Percentiles rank a stretch among this genome's conserved stretches.
Conservation (phyloP, 441 rosid genomes). For the Rhodomyrtus psidioides region DNA sequence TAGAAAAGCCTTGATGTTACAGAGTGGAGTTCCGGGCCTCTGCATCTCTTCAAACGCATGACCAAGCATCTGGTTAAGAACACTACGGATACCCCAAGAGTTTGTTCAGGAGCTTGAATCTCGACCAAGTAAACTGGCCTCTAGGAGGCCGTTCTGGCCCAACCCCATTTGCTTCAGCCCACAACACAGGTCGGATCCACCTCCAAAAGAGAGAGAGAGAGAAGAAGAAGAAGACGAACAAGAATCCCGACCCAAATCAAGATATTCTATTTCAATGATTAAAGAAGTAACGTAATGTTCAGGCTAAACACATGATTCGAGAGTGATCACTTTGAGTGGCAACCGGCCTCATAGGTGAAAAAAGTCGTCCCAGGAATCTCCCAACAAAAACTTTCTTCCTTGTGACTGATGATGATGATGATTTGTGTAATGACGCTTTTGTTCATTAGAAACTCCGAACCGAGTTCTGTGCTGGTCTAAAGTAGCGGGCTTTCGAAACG, state of each 20-base stretch:
- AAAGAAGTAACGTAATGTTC: not conserved
- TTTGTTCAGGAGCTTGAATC: conserved; percentile 40
- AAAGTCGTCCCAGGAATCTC: not conserved
- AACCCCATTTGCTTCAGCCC: not conserved
- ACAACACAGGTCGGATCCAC: not conserved
- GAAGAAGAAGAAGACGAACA: no score
- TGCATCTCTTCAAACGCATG: conserved; percentile 37
- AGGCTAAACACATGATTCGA: not conserved
- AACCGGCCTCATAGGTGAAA: not conserved
- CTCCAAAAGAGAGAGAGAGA: not conserved
- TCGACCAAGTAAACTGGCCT: conserved; percentile 31
- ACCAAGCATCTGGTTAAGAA: conserved; percentile 9
- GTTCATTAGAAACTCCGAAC: not conserved
- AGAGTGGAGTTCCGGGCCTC: conserved; percentile 34
- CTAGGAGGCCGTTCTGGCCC: conserved; percentile 12
- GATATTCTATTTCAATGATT: not conserved
- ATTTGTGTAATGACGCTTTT: not conserved
- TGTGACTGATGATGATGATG: not conserved
- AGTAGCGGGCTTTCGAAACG: not conserved
- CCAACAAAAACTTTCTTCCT: not conserved
- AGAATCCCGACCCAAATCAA: not conserved
- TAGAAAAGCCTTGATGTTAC: conserved; percentile 39
- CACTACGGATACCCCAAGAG: conserved; percentile 38
- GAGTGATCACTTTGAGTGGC: not conserved
- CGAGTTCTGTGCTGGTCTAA: not conserved